phyloP scores from a whole-genome alignment of 2,329 filamentous ascomycete species.

The Byssochlamys sp. region DNA sequence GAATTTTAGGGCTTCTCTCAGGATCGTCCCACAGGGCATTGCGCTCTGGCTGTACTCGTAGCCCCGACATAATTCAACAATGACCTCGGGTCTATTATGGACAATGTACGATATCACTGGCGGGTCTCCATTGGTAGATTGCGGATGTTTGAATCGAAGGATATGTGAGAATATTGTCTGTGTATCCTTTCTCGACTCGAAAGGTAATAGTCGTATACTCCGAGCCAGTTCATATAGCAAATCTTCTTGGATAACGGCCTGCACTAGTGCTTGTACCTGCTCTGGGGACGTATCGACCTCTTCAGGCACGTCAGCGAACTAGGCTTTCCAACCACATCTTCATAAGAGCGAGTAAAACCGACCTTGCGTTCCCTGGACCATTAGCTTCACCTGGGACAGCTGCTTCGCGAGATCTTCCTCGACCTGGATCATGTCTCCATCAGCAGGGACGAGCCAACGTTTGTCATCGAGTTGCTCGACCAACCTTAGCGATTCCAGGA shows the following conservation, averaged over 20 bases:
- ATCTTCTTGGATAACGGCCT: conserved; percentile 77
- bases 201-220: conserved; percentile 75
- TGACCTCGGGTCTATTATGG: conserved; percentile 72
- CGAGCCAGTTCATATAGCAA: conserved; percentile 74
- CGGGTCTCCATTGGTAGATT: conserved; percentile 61
- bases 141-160: conserved; percentile 72
- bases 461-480: conserved; percentile 1
- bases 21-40: conserved; percentile 77
- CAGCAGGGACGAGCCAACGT: conserved; percentile 7
- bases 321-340: conserved; percentile 1
- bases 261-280: conserved; percentile 76
- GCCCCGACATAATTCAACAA: conserved; percentile 77
- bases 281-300: conserved; percentile 80
- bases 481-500: conserved; percentile 47
- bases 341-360: conserved; percentile 4
- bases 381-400: conserved; percentile 80
- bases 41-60: conserved; percentile 87
- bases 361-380: conserved; percentile 90
- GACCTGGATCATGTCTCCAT: conserved; percentile 44
- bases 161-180: conserved; percentile 94
- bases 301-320: conserved; percentile 28
- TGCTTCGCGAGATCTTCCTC: conserved; percentile 79
- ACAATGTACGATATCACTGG: conserved; percentile 83
- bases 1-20: conserved; percentile 82
- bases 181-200: conserved; percentile 90